These are phyloP conservation scores for Jackrogersella multiformis DNA, from an alignment of 495 filamentous ascomycete genomes.

Conservation along the genomic window DNA sequence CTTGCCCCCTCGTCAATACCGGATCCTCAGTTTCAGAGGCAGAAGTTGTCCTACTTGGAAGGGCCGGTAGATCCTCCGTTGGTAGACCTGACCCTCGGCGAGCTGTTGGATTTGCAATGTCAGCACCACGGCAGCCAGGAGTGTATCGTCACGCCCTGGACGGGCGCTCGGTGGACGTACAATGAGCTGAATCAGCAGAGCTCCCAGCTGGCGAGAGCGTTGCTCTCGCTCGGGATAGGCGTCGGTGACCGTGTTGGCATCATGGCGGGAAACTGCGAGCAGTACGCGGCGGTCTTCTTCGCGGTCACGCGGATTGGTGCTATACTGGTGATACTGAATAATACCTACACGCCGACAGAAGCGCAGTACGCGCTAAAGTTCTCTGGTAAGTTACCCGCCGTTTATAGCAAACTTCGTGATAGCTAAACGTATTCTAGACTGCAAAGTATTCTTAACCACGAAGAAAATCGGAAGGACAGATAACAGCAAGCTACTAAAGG, in stretches of 20 bases:
- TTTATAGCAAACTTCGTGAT: not conserved
- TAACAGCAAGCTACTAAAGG: slow-evolving; percentile 61
- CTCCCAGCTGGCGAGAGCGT: slow-evolving; percentile 65
- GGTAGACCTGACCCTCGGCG: slow-evolving; percentile 68
- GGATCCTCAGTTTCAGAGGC: slow-evolving; percentile 44
- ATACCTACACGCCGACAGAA: slow-evolving; percentile 74
- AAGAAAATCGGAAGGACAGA: slow-evolving; percentile 67
- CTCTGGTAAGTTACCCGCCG: slow-evolving; percentile 56
- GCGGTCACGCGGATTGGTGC: slow-evolving; percentile 72
- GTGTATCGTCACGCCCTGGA: slow-evolving; percentile 72
- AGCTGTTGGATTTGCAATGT: slow-evolving; percentile 69
- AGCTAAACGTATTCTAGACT: slow-evolving; percentile 48
- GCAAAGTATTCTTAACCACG: slow-evolving; percentile 71
- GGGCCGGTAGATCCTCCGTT: slow-evolving; percentile 69
- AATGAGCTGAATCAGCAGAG: slow-evolving; percentile 68
- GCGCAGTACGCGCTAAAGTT: slow-evolving; percentile 70
- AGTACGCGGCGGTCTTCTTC: slow-evolving; percentile 75
- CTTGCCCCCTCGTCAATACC: slow-evolving; percentile 2
- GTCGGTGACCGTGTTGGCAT: slow-evolving; percentile 73
- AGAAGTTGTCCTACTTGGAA: slow-evolving; percentile 62
- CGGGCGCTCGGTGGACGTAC: slow-evolving; percentile 72
- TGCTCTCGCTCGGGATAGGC: slow-evolving; percentile 67
- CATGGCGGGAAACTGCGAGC: slow-evolving; percentile 77
- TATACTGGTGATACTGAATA: slow-evolving; percentile 74
- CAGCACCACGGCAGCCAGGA: slow-evolving; percentile 67